Percentiles rank a stretch among this genome's conserved stretches.
These are phyloP conservation scores for Chaetomiaceae sp. DNA, from an alignment of 2,329 filamentous ascomycete genomes.

Conservation along the genomic window DNA sequence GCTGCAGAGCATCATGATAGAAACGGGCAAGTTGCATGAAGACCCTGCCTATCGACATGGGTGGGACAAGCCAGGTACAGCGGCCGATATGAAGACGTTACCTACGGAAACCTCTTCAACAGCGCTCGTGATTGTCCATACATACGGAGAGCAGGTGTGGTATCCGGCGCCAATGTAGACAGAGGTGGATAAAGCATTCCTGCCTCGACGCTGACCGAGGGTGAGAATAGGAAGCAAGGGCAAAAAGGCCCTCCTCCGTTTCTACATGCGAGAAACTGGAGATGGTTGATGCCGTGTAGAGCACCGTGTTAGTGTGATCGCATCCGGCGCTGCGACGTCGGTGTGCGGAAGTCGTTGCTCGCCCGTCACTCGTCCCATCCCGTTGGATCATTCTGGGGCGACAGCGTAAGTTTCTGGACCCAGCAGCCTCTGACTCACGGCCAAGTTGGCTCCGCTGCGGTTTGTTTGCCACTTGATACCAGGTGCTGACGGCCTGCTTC, in stretches of 20 bases:
- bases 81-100: background rate
- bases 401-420: too few species aligned
- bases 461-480: background rate
- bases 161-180: too few species aligned
- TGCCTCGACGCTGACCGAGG: too few species aligned
- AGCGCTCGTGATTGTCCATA: too few species aligned
- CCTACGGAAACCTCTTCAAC: too few species aligned
- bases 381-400: too few species aligned
- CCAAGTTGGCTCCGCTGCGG: constrained; percentile 1
- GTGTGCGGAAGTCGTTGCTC: background rate
- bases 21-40: constrained; percentile 19
- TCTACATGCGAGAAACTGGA: too few species aligned
- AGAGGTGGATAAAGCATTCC: too few species aligned
- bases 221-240: too few species aligned
- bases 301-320: too few species aligned
- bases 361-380: background rate
- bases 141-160: too few species aligned
- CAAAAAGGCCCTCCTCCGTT: too few species aligned
- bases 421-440: constrained; percentile 9
- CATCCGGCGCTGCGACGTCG: background rate
- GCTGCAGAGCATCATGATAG: constrained; percentile 13
- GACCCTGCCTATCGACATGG: background rate
- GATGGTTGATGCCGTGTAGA: background rate
- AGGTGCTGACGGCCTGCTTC: constrained; percentile 1
- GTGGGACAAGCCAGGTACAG: background rate